These are phyloP conservation scores for Syzygium grande DNA, from an alignment of 345 rosid species.

Conservation along the genomic window DNA sequence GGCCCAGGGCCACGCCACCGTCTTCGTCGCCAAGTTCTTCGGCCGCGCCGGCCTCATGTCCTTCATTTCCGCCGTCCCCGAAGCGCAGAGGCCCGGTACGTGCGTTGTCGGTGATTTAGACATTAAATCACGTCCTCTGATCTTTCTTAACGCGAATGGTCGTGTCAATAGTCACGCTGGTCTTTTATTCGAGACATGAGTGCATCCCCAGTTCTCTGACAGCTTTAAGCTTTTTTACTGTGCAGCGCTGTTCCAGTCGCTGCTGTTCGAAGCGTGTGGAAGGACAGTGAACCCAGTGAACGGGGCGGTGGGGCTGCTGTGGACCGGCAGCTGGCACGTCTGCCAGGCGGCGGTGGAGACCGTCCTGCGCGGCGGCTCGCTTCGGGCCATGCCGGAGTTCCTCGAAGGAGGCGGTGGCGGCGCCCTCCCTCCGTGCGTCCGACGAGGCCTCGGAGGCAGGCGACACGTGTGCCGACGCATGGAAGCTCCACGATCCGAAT, in stretches of 20 bases:
- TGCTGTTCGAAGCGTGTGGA: conserved; percentile 89
- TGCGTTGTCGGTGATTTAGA: not conserved
- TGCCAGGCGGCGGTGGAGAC: conserved; percentile 93
- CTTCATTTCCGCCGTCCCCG: conserved; percentile 90
- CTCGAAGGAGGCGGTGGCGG: conserved; percentile 20
- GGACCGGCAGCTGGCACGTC: conserved; percentile 87
- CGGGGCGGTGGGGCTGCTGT: conserved; percentile 88
- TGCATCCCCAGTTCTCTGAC: not conserved
- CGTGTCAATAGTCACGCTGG: not conserved
- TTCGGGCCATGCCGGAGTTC: conserved; percentile 60
- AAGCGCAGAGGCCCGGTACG: conserved; percentile 79
- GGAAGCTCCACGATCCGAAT: conserved; percentile 12
- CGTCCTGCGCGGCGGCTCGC: conserved; percentile 69
- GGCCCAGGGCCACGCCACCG: conserved; percentile 96
- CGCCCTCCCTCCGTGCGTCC: conserved; percentile 29
- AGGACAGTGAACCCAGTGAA: conserved; percentile 93
- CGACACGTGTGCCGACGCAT: conserved; percentile 23
- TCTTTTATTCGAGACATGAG: not conserved
- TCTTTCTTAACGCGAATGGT: not conserved
- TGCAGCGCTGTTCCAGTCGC: conserved; percentile 80
- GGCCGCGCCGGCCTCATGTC: conserved; percentile 99
- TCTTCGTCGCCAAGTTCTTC: conserved; percentile 93
- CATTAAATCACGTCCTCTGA: not conserved
- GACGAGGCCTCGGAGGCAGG: conserved; percentile 68
- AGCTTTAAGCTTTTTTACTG: too few species aligned